Evolutionary conservation across 805 yeast genomes (phyloP), one percentile per base, ranked within the genome.

Genomic region (Scheffersomyces coipomensis): DNA sequence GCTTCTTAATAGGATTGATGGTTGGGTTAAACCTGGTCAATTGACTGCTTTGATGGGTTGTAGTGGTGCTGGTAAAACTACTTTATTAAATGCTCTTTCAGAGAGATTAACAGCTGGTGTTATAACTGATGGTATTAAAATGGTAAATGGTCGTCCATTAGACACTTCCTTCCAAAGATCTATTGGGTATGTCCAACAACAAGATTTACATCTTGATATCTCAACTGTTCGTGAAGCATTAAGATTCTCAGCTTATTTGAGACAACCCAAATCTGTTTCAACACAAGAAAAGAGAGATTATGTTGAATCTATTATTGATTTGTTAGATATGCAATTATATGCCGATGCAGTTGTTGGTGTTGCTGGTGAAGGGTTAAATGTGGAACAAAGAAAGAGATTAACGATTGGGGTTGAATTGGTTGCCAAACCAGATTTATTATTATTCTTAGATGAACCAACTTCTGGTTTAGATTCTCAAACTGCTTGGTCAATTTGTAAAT

Each of bases 61-160:
- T 37, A 83, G 90, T 25, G 91, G 91, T 66, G 91, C 91, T 33
- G 91, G 91, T 66, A 85, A 85, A 54, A 85, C 91, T 17, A 85
- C 90, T 3, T 65, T 85, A 42, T 68, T 85, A 49, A 83, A 84
- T 58, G 81, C 82, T 47, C 71, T 85, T 43, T 81, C 88, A 16
- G 85, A 81, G 52, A 75, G 90, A 58, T 77, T 81, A 54, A 91
- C 90, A 54, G 73, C 80, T 21, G 99, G 99, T 2, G 45, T 48
- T 0, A 73, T 79, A 2, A 41, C 39, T 29, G 86, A 86, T 49
- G 84, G 82, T 49, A 73, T 38, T 23, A 51, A 67, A 44, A 49
- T 83, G 56, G 89, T 84, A 19, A 83, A 85, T 55, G 89, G 88
- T 40, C 69, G 71, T 34, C 72, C 78, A 8, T 65, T 83, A 42